Evolutionary conservation across 306 rosid genomes (phyloP).

Genomic region (Rosa rugosa): DNA sequence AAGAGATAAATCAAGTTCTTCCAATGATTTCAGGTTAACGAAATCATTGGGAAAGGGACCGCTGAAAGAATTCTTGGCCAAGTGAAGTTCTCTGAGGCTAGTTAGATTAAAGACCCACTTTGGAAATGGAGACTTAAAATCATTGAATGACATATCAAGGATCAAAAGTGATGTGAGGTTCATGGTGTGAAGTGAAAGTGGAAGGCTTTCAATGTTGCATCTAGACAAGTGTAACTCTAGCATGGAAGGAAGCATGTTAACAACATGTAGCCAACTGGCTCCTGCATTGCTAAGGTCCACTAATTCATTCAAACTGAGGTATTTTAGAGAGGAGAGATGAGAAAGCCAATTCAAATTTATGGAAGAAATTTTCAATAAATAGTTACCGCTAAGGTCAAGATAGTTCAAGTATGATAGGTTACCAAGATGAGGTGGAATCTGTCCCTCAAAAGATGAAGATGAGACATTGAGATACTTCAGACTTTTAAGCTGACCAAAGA

Average conservation of each 20-base stretch:
- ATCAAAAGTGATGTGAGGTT: not conserved
- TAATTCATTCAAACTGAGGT: constrained; percentile 30
- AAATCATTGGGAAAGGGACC: not conserved
- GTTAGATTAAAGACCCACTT: not conserved
- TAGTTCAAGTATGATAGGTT: not conserved
- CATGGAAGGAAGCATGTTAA: constrained; percentile 6
- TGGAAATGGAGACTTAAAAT: not conserved
- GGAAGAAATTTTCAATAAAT: not conserved
- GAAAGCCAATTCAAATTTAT: constrained; percentile 22
- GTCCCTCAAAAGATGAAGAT: constrained; percentile 29
- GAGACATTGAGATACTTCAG: constrained; percentile 41
- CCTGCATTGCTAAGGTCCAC: constrained; percentile 26
- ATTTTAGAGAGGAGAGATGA: constrained; percentile 36
- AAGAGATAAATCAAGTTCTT: not conserved
- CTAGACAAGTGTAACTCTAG: not conserved
- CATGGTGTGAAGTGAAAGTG: not conserved
- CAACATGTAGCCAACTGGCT: constrained; percentile 3
- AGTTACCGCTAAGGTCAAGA: constrained; percentile 26
- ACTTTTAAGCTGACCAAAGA: constrained; percentile 35
- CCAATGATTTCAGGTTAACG: not conserved
- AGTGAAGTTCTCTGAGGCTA: constrained; percentile 4
- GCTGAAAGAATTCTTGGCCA: not conserved
- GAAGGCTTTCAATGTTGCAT: not conserved
- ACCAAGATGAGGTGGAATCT: not conserved
- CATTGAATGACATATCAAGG: not conserved